Evolutionary conservation across 2,329 filamentous ascomycete genomes (phyloP), one percentile per base, ranked within the genome.

Genomic region (Aspergillus sclerotialis): DNA sequence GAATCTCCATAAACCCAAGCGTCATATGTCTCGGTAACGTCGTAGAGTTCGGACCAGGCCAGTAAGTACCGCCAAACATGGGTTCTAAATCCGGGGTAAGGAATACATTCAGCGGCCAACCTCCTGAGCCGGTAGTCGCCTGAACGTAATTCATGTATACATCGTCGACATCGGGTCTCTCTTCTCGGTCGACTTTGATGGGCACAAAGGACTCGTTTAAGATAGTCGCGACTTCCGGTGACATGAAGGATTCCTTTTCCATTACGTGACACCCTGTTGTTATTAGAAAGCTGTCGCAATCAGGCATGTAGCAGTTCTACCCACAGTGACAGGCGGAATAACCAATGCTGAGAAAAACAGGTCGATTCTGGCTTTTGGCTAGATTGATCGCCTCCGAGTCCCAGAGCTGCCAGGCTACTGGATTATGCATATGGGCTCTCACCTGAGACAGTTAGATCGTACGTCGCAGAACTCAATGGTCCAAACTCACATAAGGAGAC

Each of bases 101-200:
- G 57, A 98, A 96, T n/a, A 94, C 81, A 54, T 95, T 96, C 40
- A 96, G 67, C 1, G 92, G 92, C 89, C 92, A 96, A 25, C 92
- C 92, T 7, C 88, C 90, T 2, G 78, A 82, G 13, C 84, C 88
- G 38, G 84, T 94, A 8, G 92, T 90, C 2, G 90, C 90, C 58
- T 95, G 88, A 26, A 94, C 82, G 60, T 94, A 98, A 66, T 94
- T 94, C 87, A 95, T 95, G 61, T 96, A 96, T 45, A 96, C 89
- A 42, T 84, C 80, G 55, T 98, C 92, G 44, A 96, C 79, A 55
- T 96, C 89, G 7, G 90, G 90, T 16, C 90, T 80, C 63, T 94
- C 87, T 63, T 98, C 92, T 40, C 89, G 79, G 61, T 98, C 92
- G 52, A 96, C 77, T 50, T 95, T 84, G 58, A 96, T 80, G 4